Percentiles rank a stretch among this genome's conserved stretches.
These are phyloP conservation scores for Pseudofabraea citricarpa DNA, from an alignment of 2,329 filamentous ascomycete genomes.

Conservation along the genomic window DNA sequence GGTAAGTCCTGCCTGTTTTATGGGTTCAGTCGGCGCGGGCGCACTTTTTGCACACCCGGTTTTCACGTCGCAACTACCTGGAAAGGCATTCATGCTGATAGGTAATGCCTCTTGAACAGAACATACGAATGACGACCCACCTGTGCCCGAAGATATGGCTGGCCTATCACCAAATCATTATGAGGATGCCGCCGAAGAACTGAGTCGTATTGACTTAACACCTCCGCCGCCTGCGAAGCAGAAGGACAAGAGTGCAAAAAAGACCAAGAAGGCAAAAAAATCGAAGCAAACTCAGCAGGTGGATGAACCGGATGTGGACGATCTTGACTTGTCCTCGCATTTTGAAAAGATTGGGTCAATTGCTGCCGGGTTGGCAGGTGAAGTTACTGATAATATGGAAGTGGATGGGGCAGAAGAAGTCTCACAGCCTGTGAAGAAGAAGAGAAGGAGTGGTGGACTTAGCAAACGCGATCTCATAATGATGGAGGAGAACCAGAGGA, in stretches of 20 bases:
- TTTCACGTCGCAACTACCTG: neutral
- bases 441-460: neutral
- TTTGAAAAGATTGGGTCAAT: neutral
- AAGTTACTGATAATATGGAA: too few species aligned
- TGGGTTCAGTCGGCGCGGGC: too few species aligned
- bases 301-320: neutral
- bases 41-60: neutral
- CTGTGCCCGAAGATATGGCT: too few species aligned
- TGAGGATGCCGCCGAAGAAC: neutral
- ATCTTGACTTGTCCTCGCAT: neutral
- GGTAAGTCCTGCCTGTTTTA: neutral
- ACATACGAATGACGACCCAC: neutral
- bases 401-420: too few species aligned
- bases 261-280: neutral
- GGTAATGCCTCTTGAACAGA: neutral
- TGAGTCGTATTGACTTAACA: too few species aligned
- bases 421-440: neutral
- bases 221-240: neutral
- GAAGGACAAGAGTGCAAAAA: neutral
- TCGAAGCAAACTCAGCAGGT: neutral
- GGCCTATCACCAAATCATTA: neutral
- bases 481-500: neutral
- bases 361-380: neutral
- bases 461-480: neutral
- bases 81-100: neutral